Evolutionary conservation across 352 stramenopile species (phyloP), one percentile per base, ranked within the genome.

Genomic region (Globisporangium viniferum): DNA sequence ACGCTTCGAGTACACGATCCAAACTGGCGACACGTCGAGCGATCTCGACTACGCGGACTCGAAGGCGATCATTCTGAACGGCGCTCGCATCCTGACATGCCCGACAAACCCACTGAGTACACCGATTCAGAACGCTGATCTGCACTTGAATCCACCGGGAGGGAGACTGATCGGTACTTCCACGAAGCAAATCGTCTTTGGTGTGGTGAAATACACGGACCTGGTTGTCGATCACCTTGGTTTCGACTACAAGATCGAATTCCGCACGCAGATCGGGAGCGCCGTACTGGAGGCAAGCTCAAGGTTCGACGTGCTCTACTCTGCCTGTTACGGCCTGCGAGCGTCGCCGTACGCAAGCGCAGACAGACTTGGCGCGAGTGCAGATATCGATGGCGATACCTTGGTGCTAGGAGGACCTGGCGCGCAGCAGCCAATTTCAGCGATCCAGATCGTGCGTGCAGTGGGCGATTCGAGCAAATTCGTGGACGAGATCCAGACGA

Each of bases 81-180:
- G 80, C 12, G 83, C 83, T 35, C 78, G 74, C 12, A 93, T 95
- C 46, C 69, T 94, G 20, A 93, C 88, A 10, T 91, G 84, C 18
- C 77, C 77, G 4, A 79, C 81, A 5, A 48, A 79, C 7, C 64
- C 76, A 6, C 53, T 31, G 5, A 61, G 67, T 5, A 68, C 58
- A 22, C 76, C 86, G 3, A 79, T 80, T 0, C 88, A 95, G 62
- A 69, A 56, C 5, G 86, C 81, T 2, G 81, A 96, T 62, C 60
- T 84, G n/a, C 86, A 95, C 51, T 59, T 96, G 27, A 96, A 96
- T 61, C 88, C 88, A 6, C 84, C 87, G 0, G 84, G 86, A 1
- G 86, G 88, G 0, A 68, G 67, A n/a, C 63, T 92, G 8, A 44
- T 85, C 0, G 81, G 79, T 12, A 73, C 49, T 29, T 80, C 73